phyloP scores from a whole-genome alignment of 257 asterid species.

The Nicotiana knightiana region DNA sequence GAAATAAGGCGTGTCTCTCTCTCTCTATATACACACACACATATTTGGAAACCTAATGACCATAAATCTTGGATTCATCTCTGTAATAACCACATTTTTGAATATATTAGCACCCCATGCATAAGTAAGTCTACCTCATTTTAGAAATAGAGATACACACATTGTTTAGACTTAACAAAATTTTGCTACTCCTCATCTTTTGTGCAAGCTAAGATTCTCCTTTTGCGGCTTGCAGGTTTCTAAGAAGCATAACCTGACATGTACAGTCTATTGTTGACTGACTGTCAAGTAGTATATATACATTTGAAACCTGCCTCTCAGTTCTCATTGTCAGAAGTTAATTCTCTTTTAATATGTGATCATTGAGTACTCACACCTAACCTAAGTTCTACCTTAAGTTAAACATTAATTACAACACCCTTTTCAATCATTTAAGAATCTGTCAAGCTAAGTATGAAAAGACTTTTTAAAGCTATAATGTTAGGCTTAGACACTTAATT shows the following conservation, averaged over 20 bases:
- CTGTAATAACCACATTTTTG: neutral
- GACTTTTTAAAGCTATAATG: neutral
- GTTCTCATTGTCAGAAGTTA: slow-evolving; percentile 1
- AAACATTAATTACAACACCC: slow-evolving; percentile 9
- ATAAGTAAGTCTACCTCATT: neutral
- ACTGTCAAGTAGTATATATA: neutral
- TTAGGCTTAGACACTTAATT: neutral
- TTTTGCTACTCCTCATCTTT: neutral
- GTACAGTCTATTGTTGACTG: slow-evolving; percentile 4
- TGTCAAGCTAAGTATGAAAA: slow-evolving; percentile 8
- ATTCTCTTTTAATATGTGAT: neutral
- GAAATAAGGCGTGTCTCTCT: neutral
- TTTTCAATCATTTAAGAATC: slow-evolving; percentile 14
- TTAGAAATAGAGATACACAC: neutral
- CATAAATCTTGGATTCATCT: neutral
- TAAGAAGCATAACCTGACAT: slow-evolving; percentile 8
- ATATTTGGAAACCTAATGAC: neutral
- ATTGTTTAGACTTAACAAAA: neutral
- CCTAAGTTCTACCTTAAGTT: slow-evolving; percentile 2
- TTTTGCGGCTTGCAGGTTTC: slow-evolving; percentile 3
- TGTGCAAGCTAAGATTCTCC: neutral
- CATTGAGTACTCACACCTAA: neutral
- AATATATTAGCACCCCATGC: neutral
- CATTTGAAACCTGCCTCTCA: neutral
- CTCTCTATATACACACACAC: neutral